Evolutionary conservation across 441 rosid species (phyloP), one percentile per base, ranked within the genome.

Genomic region (Erodium moschatum): DNA sequence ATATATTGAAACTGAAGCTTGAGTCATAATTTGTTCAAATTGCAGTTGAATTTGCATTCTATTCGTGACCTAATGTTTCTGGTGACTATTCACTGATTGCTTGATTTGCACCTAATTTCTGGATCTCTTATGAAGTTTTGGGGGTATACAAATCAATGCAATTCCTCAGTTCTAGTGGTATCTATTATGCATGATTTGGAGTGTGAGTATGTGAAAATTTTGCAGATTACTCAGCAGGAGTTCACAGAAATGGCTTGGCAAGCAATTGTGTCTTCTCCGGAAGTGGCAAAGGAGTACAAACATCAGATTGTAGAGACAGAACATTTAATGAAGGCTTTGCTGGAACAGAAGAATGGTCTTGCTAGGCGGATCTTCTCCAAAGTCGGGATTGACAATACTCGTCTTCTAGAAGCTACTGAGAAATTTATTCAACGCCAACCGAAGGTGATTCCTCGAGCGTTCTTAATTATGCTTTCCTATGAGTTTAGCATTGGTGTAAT

Each of bases 211-310:
- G 48, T 19, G 67, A 15, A 74, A 74, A 16, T 52, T 42, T 74
- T 48, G 64, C 83, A 95, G 99, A 88, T 95, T 62, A 84, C 95
- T 4, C 99, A 92, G 69, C 95, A 92, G 76, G 98, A 95, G 33
- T 95, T 90, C 56, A 95, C 99, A 8, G 99, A 92, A 29, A 89
- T 95, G 98, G 99, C 98, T 19, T 95, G 98, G 98, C 97, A 95
- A 83, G 95, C 88, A 13, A 86, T 95, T 77, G 96, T 92, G 68
- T 90, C 92, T 2, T 95, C 93, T 0, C 97, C 96, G 3, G 98
- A 95, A 62, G 93, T 95, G 35, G 99, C 99, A 0, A 95, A 87
- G 29, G 97, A 87, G 78, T 87, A 92, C 66, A 95, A 92, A 84
- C 98, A 95, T 69, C 99, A 92, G 82, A 95, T 92, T 62, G 96